phyloP scores from a whole-genome alignment of 495 filamentous ascomycete genomes.

The Corynascus novoguineensis region DNA sequence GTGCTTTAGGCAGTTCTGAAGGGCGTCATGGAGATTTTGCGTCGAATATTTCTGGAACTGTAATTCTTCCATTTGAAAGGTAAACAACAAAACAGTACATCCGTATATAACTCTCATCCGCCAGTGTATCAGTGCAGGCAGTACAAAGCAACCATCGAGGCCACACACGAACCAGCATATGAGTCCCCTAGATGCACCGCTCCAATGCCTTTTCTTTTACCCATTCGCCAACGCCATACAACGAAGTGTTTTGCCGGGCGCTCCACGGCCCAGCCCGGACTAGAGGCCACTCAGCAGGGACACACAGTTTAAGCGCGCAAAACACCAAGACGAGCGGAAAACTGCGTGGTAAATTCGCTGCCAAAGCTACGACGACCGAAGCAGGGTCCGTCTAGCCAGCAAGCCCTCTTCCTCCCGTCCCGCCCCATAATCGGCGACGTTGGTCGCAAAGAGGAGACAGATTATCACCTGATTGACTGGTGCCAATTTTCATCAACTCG shows the following conservation, averaged over 20 bases:
- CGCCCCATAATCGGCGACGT: too few relatives aligned
- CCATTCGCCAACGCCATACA: background rate
- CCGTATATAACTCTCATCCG: background rate
- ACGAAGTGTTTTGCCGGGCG: too few relatives aligned
- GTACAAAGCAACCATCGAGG: background rate
- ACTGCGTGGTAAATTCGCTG: conserved; percentile 1
- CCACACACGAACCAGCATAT: background rate
- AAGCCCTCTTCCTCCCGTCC: background rate
- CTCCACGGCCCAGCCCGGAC: too few relatives aligned
- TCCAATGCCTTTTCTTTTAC: background rate
- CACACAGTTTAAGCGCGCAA: background rate
- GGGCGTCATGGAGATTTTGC: too few relatives aligned
- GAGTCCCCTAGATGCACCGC: background rate
- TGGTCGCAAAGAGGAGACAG: background rate
- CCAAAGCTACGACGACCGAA: background rate
- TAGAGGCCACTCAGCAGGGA: too few relatives aligned
- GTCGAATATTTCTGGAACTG: too few relatives aligned
- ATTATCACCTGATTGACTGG: background rate
- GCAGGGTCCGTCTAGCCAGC: background rate
- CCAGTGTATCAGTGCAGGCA: background rate
- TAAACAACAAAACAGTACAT: background rate
- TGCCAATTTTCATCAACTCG: background rate
- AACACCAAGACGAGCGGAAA: background rate
- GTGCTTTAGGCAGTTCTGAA: too few relatives aligned
- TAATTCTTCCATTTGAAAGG: too few relatives aligned